Conservation (phyloP, 2,329 filamentous ascomycete genomes). For the Scolecobasidium constrictum region DNA sequence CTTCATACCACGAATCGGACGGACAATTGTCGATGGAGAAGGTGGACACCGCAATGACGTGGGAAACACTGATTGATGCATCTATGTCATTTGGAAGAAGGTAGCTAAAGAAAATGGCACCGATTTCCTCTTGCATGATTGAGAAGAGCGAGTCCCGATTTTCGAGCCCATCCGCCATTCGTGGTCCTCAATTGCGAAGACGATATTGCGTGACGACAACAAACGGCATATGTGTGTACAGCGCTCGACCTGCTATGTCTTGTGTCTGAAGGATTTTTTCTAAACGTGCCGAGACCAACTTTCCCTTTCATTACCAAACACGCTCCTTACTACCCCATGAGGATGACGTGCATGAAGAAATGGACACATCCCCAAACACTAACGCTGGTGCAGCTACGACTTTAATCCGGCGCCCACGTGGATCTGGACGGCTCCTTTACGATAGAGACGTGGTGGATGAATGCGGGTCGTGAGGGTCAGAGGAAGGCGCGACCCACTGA, state of each 20-base stretch:
- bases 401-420: too few species aligned
- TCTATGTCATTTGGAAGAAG: not conserved
- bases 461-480: too few species aligned
- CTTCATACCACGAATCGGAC: conserved; percentile 5
- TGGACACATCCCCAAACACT: conserved; percentile 42
- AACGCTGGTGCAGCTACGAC: too few species aligned
- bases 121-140: not conserved
- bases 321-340: conserved; percentile 37
- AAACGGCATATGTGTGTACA: conserved; percentile 64
- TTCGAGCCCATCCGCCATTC: not conserved
- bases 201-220: conserved; percentile 7
- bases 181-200: not conserved
- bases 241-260: conserved; percentile 48
- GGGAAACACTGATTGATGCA: too few species aligned
- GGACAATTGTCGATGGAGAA: too few species aligned
- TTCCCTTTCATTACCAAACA: conserved; percentile 57
- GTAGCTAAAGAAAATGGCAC: not conserved
- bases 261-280: conserved; percentile 55
- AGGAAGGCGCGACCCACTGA: too few species aligned
- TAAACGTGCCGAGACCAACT: conserved; percentile 51
- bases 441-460: too few species aligned
- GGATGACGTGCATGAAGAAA: conserved; percentile 54
- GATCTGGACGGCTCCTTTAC: too few species aligned
- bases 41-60: too few species aligned
- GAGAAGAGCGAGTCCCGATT: not conserved